These are phyloP conservation scores for Plasmodium gallinaceum DNA, from an alignment of 169 alveolate genomes.

Conservation along the genomic window DNA sequence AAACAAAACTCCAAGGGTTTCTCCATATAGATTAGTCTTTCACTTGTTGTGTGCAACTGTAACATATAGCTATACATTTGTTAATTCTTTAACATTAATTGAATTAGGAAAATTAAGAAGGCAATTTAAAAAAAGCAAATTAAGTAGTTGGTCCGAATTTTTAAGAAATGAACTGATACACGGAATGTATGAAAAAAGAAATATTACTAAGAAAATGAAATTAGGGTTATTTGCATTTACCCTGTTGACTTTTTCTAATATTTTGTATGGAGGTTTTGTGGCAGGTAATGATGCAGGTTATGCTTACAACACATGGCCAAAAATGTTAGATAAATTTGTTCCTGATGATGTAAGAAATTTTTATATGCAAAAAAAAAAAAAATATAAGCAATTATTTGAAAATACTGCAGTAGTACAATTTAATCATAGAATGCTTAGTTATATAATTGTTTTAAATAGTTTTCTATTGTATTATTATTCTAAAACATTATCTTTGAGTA, in stretches of 20 bases:
- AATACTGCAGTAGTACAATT: slow-evolving; percentile 89
- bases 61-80: slow-evolving; percentile 82
- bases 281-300: slow-evolving; percentile 92
- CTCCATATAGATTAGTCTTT: slow-evolving; percentile 84
- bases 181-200: slow-evolving; percentile 62
- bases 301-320: slow-evolving; percentile 92
- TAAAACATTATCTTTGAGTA: slow-evolving; percentile 38
- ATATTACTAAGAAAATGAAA: slow-evolving; percentile 45
- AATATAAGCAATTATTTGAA: slow-evolving; percentile 81
- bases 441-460: slow-evolving; percentile 77
- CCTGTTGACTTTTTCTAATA: slow-evolving; percentile 44
- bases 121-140: slow-evolving; percentile 31
- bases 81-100: slow-evolving; percentile 79
- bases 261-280: slow-evolving; percentile 83
- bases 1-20: slow-evolving; percentile 86
- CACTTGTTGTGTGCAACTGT: slow-evolving; percentile 85
- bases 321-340: slow-evolving; percentile 85
- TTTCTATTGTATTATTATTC: slow-evolving; percentile 55
- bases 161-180: slow-evolving; percentile 41
- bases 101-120: slow-evolving; percentile 64
- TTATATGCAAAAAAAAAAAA: slow-evolving; percentile 23
- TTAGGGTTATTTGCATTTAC: slow-evolving; percentile 35
- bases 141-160: slow-evolving; percentile 50
- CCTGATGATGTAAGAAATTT: slow-evolving; percentile 84
- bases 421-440: slow-evolving; percentile 89